Base-by-base conservation (phyloP, 1,139 yeast species). In the Pichia sp. region DNA sequence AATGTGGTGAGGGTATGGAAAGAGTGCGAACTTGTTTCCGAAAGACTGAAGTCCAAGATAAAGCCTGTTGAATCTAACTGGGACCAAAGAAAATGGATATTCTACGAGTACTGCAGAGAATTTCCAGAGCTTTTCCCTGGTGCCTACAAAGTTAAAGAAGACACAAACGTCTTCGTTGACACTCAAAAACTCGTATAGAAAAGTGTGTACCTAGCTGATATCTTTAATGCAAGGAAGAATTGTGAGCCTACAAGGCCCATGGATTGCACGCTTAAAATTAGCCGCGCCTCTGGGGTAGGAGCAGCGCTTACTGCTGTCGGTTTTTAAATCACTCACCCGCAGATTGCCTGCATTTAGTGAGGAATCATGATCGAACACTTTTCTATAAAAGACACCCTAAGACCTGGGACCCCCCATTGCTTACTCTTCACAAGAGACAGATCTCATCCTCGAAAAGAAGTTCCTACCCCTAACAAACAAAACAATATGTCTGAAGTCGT, bases 1-100 rank as follows among this genome's bases (percentile, higher is more conserved):
- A 72, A 72, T 45, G 63, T 68, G 5, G 42, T 70, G 30, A 55
- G 77, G 38, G 75, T 69, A 2, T 72, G 77, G 76, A 59, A 58
- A 35, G 62, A 60, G 27, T 59, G 61, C 39, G 77, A 71, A 47
- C 38, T 48, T 6, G 57, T 66, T 4, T 56, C 74, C 0, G 40
- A 42, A 15, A 29, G 46, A 17, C 26, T 60, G 29, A 38, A 44
- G 21, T 34, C 38, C 13, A 42, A 43, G 8, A 39, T 39, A 21
- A 39, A 46, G 10, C 62, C 65, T 2, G 53, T 64, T 7, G 74
- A 69, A 39, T 46, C 57, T 13, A 64, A 65, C 35, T 69, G 73
- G 73, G 51, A 55, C 3, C 59, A 55, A 6, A 55, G 74, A 43
- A 46, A 46, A 19, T 69, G 74, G 74, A 50, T 51, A 10, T 66